Conservation (phyloP, 257 asterid species). For the Solanum okadae region DNA sequence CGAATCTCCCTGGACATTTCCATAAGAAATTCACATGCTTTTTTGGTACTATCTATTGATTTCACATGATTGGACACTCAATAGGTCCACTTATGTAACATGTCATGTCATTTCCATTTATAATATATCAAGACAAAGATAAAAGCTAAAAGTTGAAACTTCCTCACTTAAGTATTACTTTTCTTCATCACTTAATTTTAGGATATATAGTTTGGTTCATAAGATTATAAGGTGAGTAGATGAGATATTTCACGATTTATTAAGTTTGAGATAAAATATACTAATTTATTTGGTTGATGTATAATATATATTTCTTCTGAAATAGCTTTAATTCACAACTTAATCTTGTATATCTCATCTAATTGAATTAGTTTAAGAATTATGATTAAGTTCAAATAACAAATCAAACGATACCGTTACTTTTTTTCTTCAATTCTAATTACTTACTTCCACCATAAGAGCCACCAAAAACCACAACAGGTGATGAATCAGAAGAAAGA, state of each 20-base stretch:
- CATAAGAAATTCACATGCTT: neutral
- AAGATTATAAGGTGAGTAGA: neutral
- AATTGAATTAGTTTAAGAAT: rapidly evolving
- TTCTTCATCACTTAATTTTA: neutral
- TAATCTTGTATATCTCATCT: neutral
- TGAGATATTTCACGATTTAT: neutral
- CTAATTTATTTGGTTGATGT: neutral
- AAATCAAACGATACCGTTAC: no score
- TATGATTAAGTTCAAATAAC: no score
- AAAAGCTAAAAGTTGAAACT: neutral
- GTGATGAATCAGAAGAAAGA: conserved; percentile 67
- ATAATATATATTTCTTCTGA: no score
- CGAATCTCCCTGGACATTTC: no score
- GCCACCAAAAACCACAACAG: conserved; percentile 80
- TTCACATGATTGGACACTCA: neutral
- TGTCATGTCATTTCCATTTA: neutral
- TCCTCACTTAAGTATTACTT: neutral
- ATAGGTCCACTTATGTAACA: neutral
- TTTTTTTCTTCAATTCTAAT: neutral
- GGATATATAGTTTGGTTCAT: neutral
- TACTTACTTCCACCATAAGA: conserved; percentile 77
- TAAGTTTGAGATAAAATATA: neutral
- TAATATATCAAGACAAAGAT: neutral
- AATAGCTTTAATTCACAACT: no score
- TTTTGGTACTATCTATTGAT: neutral